Evolutionary conservation across 352 stramenopile genomes (phyloP), one percentile per base, ranked within the genome.

Genomic region (Globisporangium heterothallicum): DNA sequence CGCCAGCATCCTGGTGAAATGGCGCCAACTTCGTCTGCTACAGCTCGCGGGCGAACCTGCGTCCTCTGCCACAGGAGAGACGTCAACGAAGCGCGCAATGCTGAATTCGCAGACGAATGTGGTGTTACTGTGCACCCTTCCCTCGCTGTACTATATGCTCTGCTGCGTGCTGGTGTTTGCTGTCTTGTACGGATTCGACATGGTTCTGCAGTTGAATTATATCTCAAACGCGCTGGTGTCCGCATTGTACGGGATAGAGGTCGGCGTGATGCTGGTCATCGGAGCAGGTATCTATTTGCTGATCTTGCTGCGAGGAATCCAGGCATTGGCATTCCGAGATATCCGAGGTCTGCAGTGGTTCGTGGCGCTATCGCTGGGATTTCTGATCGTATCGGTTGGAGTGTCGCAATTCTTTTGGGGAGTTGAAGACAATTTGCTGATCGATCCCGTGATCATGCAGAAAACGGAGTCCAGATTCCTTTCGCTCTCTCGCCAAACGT

Each of bases 1-100:
- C 4, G 67, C 68, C 6, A 83, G 81, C 18, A 53, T 78, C 10
- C 63, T 86, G n/a, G 58, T 86, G 34, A 64, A 69, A 12, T 86
- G 74, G 74, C 61, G 74, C 1, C 43, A 48, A 3, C 49, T 86
- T 40, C 71, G 71, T 9, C 34, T 79, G 16, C 27, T 69, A 7
- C 66, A 81, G 24, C 56, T 81, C 41, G 70, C 64, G 0, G 55
- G 58, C 1, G 53, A 60, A 18, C 54, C 58, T 6, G 55, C 45
- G 7, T 61, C 59, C 4, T 60, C 58, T 6, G 41, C 27, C 1
- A 40, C 6, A 1, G 25, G 56, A 0, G 58, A 42, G 25, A 45
- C 53, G 9, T 64, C 42, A 34, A 42, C 57, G 14, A 63, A 67
- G 32, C 50, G 55, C 0, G 26, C 53, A 2, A 78, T 81, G 36